phyloP scores from a whole-genome alignment of 805 yeast genomes.

The Vanderwaltozyma verrucispora region DNA sequence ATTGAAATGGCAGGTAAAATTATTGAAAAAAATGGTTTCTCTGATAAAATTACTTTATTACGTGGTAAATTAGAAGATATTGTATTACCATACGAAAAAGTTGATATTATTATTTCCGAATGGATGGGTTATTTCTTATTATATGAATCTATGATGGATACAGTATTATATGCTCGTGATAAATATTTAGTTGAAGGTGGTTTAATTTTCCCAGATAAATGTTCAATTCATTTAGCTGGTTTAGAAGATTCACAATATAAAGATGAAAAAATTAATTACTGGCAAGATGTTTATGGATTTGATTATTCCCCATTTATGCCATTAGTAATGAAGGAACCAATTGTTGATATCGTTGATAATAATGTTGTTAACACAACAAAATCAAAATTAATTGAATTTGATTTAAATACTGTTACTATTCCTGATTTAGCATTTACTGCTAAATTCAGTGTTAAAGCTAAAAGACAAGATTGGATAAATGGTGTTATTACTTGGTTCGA shows the following conservation, averaged over 20 bases:
- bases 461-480: conserved; percentile 72
- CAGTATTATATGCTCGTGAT: conserved; percentile 91
- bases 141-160: conserved; percentile 96
- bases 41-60: conserved; percentile 75
- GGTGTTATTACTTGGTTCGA: conserved; percentile 95
- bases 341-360: conserved; percentile 90
- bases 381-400: conserved; percentile 64
- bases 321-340: conserved; percentile 83
- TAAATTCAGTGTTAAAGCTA: conserved; percentile 61
- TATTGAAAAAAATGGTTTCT: conserved; percentile 70
- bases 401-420: conserved; percentile 78
- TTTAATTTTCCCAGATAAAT: conserved; percentile 88
- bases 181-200: conserved; percentile 71
- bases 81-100: conserved; percentile 70
- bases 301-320: conserved; percentile 87
- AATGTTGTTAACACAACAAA: conserved; percentile 65
- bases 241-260: conserved; percentile 90
- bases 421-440: conserved; percentile 71
- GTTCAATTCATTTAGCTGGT: conserved; percentile 80
- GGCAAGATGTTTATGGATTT: conserved; percentile 97
- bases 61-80: conserved; percentile 95
- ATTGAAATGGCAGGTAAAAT: conserved; percentile 94
- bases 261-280: conserved; percentile 80
- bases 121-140: conserved; percentile 99
- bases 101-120: conserved; percentile 91